Evolutionary conservation across 345 rosid species (phyloP).

Genomic region (Rhodamnia rubescens): DNA sequence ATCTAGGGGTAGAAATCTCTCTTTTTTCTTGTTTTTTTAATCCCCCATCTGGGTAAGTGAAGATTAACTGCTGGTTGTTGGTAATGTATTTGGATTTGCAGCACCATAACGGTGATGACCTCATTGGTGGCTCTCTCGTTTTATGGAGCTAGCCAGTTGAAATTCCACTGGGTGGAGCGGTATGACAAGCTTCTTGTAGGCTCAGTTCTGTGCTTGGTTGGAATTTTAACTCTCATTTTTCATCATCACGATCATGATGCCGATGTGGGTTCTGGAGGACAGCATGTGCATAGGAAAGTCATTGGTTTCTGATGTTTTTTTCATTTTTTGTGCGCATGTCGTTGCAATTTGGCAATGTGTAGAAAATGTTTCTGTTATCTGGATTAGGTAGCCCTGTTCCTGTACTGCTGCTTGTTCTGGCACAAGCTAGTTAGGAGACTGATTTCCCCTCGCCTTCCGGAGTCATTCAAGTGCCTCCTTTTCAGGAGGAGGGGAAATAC

Average conservation of each 20-base stretch:
- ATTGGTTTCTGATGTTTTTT: conserved; percentile 21
- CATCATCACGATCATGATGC: conserved; percentile 63
- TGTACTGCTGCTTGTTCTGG: not conserved
- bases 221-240: conserved; percentile 76
- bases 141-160: conserved; percentile 96
- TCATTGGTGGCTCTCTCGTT: conserved; percentile 92
- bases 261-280: conserved; percentile 18
- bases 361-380: not conserved
- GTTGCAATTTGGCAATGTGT: not conserved
- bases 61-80: not conserved
- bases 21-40: not conserved
- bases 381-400: not conserved
- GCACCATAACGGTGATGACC: conserved; percentile 92
- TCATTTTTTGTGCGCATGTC: not conserved
- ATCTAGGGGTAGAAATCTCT: not conserved
- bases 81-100: conserved; percentile 22
- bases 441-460: not conserved
- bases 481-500: not conserved
- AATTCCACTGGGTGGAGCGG: conserved; percentile 95
- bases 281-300: conserved; percentile 59
- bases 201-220: conserved; percentile 87
- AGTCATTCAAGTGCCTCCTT: not conserved
- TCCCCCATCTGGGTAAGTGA: not conserved
- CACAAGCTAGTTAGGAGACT: not conserved
- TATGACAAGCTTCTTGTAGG: conserved; percentile 97